Percentiles rank a stretch among this genome's conserved stretches.
Evolutionary conservation across 2,329 filamentous ascomycete species (phyloP).

Genomic region (Cryoendolithus antarcticus): DNA sequence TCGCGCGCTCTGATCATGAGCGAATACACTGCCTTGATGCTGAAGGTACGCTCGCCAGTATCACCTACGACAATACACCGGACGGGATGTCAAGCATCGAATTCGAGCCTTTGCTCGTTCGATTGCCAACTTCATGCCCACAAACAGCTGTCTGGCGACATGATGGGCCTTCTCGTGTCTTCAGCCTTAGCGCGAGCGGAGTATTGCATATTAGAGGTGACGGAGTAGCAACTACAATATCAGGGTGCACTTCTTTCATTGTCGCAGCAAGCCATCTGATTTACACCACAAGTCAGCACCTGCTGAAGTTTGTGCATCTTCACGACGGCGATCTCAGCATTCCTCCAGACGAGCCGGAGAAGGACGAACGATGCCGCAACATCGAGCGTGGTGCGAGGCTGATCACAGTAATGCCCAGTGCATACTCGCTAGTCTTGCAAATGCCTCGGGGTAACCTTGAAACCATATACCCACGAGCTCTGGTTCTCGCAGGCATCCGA

Average conservation of each 20-base stretch:
- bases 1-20: constrained; percentile 1
- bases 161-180: constrained; percentile 29
- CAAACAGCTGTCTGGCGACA: constrained; percentile 23
- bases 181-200: constrained; percentile 64
- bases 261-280: constrained; percentile 73
- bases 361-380: constrained; percentile 80
- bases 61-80: no score
- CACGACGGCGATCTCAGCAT: constrained; percentile 58
- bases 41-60: no score
- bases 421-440: constrained; percentile 75
- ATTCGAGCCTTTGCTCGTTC: neutral
- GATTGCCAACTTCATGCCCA: constrained; percentile 14
- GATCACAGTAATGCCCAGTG: constrained; percentile 79
- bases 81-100: no score
- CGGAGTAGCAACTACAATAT: constrained; percentile 59
- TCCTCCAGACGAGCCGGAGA: constrained; percentile 77
- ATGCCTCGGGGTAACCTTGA: constrained; percentile 95
- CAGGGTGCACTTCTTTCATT: constrained; percentile 86
- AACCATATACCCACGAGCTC: constrained; percentile 82
- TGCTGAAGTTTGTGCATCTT: constrained; percentile 89
- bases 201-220: constrained; percentile 36
- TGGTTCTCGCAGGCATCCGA: constrained; percentile 84
- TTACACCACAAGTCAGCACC: constrained; percentile 82
- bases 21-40: neutral
- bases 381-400: constrained; percentile 82